These are phyloP conservation scores for Cutaneotrichosporon cutaneum DNA, from an alignment of 1,284 basidiomycete species.

Conservation along the genomic window DNA sequence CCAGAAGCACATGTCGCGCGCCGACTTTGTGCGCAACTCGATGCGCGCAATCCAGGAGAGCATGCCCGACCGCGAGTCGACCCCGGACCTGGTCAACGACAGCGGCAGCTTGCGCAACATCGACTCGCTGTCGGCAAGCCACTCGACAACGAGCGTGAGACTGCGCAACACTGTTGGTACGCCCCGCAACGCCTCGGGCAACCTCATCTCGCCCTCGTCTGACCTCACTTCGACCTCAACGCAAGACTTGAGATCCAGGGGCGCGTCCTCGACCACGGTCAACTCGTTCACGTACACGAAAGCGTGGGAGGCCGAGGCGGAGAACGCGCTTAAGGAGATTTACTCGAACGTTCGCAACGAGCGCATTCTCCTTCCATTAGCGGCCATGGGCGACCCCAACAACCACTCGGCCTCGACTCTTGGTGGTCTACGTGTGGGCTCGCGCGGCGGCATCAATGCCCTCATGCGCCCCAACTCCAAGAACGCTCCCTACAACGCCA, in stretches of 20 bases:
- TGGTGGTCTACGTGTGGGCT: constrained; percentile 26
- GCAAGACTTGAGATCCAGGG: constrained; percentile 25
- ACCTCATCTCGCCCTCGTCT: constrained; percentile 27
- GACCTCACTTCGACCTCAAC: constrained; percentile 26
- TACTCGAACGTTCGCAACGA: constrained; percentile 86
- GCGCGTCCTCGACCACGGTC: constrained; percentile 38
- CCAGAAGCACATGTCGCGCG: constrained; percentile 83
- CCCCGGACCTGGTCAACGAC: constrained; percentile 69
- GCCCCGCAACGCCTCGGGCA: constrained; percentile 36
- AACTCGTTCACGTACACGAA: constrained; percentile 41
- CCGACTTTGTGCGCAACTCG: constrained; percentile 90
- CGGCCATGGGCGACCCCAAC: constrained; percentile 48
- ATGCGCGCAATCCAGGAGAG: constrained; percentile 68
- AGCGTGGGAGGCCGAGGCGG: constrained; percentile 79
- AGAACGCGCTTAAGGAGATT: constrained; percentile 86
- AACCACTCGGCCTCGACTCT: constrained; percentile 14
- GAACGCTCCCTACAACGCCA: constrained; percentile 37
- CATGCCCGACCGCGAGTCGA: constrained; percentile 53
- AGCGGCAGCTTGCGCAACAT: constrained; percentile 54
- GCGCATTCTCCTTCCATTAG: constrained; percentile 77
- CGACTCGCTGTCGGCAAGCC: constrained; percentile 27
- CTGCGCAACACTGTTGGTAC: constrained; percentile 21
- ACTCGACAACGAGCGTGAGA: constrained; percentile 26
- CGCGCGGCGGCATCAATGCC: constrained; percentile 10
- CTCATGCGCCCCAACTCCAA: constrained; percentile 7